Evolutionary conservation across 495 filamentous ascomycete genomes (phyloP).

Genomic region (Xylaria telfairii): DNA sequence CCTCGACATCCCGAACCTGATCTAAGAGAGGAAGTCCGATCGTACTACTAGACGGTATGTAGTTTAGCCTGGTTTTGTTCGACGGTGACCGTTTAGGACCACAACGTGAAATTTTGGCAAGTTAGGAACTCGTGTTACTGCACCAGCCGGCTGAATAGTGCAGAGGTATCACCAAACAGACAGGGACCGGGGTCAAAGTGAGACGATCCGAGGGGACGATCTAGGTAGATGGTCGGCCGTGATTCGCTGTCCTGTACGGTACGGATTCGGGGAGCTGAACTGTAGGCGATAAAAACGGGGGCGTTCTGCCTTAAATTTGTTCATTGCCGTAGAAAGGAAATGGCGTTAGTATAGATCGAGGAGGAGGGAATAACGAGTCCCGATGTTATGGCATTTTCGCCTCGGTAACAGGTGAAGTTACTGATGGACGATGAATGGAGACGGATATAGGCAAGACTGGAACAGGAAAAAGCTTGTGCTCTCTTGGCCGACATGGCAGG

Average conservation of each 20-base stretch:
- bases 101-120: neutral
- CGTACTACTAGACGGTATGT: neutral
- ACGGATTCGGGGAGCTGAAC: neutral
- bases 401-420: neutral
- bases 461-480: constrained; percentile 7
- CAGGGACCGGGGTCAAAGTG: neutral
- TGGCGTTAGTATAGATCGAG: neutral
- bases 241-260: neutral
- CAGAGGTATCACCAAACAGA: neutral
- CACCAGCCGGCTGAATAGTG: constrained; percentile 14
- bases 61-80: neutral
- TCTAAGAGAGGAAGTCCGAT: neutral
- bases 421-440: neutral
- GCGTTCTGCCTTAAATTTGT: neutral
- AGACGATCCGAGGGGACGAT: constrained; percentile 9
- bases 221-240: neutral
- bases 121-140: neutral
- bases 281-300: neutral
- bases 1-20: neutral
- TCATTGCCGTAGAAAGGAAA: neutral
- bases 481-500: constrained; percentile 1
- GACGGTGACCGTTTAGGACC: neutral
- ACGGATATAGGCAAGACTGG: neutral
- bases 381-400: neutral
- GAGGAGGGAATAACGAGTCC: neutral